A percentile compares a stretch with the other conserved stretches of the same genome.
Conservation (phyloP, 2,329 filamentous ascomycete species). For the Cercospora sojina region DNA sequence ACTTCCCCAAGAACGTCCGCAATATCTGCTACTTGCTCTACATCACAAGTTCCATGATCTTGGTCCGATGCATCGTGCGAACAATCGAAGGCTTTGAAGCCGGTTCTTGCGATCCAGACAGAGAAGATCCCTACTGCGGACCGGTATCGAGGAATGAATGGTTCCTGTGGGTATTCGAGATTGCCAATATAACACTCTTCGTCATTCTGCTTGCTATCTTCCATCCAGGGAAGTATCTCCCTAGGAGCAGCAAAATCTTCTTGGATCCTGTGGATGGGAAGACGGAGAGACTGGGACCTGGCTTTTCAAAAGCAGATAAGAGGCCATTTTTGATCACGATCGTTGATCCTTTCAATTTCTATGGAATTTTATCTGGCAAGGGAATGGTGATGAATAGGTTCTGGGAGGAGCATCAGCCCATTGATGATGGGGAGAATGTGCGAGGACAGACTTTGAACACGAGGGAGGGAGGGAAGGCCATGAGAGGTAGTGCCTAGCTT, state of each 20-base stretch:
- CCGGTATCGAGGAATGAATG: constrained; percentile 48
- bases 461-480: not conserved
- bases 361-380: constrained; percentile 27
- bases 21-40: constrained; percentile 50
- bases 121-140: constrained; percentile 34
- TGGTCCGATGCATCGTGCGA: constrained; percentile 53
- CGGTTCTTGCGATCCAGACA: constrained; percentile 20
- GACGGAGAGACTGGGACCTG: constrained; percentile 45
- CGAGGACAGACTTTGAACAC: not conserved
- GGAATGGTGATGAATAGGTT: constrained; percentile 29
- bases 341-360: constrained; percentile 36
- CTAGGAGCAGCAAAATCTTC: constrained; percentile 52
- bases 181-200: constrained; percentile 53
- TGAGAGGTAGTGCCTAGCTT: not conserved
- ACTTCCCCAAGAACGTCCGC: constrained; percentile 46
- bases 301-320: constrained; percentile 32
- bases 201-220: constrained; percentile 53
- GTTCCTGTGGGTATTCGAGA: constrained; percentile 58
- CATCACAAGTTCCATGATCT: constrained; percentile 49
- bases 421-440: constrained; percentile 16
- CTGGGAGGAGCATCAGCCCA: constrained; percentile 30
- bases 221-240: constrained; percentile 53
- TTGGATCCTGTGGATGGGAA: constrained; percentile 50
- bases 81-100: constrained; percentile 50
- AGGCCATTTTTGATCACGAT: constrained; percentile 30